Base-by-base conservation (phyloP, 805 yeast genomes). In the Suhomyces sp. region DNA sequence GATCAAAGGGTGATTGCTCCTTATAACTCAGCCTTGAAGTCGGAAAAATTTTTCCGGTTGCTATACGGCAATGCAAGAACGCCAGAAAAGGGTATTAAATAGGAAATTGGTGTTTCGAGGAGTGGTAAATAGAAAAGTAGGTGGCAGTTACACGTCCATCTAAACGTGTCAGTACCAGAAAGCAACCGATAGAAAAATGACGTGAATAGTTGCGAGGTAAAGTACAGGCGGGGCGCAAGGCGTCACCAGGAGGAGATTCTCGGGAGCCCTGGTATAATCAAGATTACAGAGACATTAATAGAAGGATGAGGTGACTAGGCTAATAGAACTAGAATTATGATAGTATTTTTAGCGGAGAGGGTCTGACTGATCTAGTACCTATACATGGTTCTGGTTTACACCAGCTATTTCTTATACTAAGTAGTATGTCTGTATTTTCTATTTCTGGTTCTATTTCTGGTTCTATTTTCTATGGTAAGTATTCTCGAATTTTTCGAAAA, bases 401-500 rank as follows among this genome's bases (percentile, higher is more conserved):
- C n/a, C n/a, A n/a, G n/a, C n/a, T n/a, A n/a, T n/a, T n/a, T n/a
- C n/a, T n/a, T n/a, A n/a, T n/a, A n/a, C n/a, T n/a, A n/a, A n/a
- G n/a, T n/a, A n/a, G n/a, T n/a, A n/a, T n/a, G n/a, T n/a, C n/a
- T n/a, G n/a, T n/a, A n/a, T n/a, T n/a, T n/a, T n/a, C n/a, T n/a
- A n/a, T n/a, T n/a, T n/a, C n/a, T n/a, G n/a, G n/a, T n/a, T n/a
- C 19, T 19, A 19, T 19, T 19, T 19, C 19, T 19, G 19, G 19
- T 19, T 19, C 19, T 22, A 42, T 42, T 17, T 24, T 23, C 22
- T 15, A 38, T n/a, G 44, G 19, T 31, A 47, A 6, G 42, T 40
- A 4, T 13, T 17, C 22, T 48, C 47, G 12, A 68, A 69, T 45
- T 61, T 51, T 52, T 58, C 64, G 45, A 73, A 65, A 54, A 67